Base-by-base conservation (phyloP, 345 rosid genomes). In the Lepidium sativum region DNA sequence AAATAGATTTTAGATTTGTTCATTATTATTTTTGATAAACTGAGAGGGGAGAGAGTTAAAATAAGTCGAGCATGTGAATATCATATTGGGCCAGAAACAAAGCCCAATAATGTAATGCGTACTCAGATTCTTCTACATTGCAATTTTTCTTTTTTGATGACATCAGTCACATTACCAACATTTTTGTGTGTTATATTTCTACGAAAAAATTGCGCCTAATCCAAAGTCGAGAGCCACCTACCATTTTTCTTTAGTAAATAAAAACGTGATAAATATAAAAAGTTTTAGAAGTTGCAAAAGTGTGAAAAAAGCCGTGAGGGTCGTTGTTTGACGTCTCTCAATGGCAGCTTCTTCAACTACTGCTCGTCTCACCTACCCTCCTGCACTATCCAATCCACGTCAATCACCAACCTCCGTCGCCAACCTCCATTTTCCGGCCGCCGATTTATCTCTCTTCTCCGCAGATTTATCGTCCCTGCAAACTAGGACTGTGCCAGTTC, bases 321-420 rank as follows among this genome's bases (percentile, higher is more conserved):
- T n/a, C 23, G 23, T 43, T 66, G 21, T 68, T 43, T 58, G 53
- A 15, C 47, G 47, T 9, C 33, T 35, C 47, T 45, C 47, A 51
- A 70, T 72, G 77, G 62, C 77, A 13, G 9, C 71, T 66, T 42
- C 67, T 58, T 44, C 67, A 6, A 17, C 74, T 32, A 50, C 18
- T 32, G 9, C 60, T 34, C 68, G 63, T 66, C 68, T 66, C 63
- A 73, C 77, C 77, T 43, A 73, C 77, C 41, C 76, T 57, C 49
- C 38, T 6, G 3, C 37, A 0, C 8, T 60, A 16, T 58, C 72
- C 49, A 59, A 37, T 17, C 27, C 62, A 10, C 70, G 76, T 21
- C 60, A 21, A 0, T 56, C 76, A 52, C 72, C 77, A 16, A 58
- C 67, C 68, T 66, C 68, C 77, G 43, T 37, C 67, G n/a, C 63